A percentile compares a stretch with the other conserved stretches of the same genome.
These are phyloP conservation scores for Kodamaea alishanica DNA, from an alignment of 1,139 yeast genomes.

Conservation along the genomic window DNA sequence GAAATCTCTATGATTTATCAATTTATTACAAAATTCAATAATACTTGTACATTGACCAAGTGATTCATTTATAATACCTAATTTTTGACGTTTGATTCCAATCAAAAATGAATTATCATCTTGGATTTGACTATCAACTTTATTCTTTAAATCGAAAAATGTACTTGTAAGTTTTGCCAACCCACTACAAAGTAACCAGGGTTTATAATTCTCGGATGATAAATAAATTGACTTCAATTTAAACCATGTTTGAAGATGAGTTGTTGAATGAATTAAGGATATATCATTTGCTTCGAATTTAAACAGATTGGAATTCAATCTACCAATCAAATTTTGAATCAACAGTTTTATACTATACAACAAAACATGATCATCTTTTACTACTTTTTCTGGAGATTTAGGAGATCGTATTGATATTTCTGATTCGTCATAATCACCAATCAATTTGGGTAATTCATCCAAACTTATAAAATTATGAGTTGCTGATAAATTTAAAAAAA, in stretches of 20 bases:
- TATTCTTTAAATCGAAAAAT: constrained; percentile 22
- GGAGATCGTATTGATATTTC: constrained; percentile 8
- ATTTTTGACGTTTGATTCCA: constrained; percentile 18
- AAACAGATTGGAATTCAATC: constrained; percentile 15
- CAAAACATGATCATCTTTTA: constrained; percentile 9
- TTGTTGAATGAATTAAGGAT: constrained; percentile 13
- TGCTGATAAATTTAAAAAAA: constrained; percentile 33
- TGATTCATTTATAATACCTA: constrained; percentile 18
- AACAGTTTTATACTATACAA: constrained; percentile 22
- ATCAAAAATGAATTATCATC: too few relatives aligned
- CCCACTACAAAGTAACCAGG: constrained; percentile 37
- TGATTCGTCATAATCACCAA: constrained; percentile 15
- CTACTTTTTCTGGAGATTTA: constrained; percentile 6
- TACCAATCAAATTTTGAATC: constrained; percentile 20
- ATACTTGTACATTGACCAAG: constrained; percentile 16
- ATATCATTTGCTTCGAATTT: constrained; percentile 20
- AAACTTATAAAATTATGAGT: constrained; percentile 17
- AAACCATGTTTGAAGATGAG: constrained; percentile 25
- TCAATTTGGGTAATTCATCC: constrained; percentile 16
- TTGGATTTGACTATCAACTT: not conserved
- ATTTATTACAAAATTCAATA: constrained; percentile 20
- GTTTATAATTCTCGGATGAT: constrained; percentile 16
- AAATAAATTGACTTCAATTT: constrained; percentile 23
- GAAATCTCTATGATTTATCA: constrained; percentile 17
- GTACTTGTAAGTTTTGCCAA: constrained; percentile 23